Conservation (phyloP, 2,329 filamentous ascomycete genomes). For the Fusarium fujikuroi region DNA sequence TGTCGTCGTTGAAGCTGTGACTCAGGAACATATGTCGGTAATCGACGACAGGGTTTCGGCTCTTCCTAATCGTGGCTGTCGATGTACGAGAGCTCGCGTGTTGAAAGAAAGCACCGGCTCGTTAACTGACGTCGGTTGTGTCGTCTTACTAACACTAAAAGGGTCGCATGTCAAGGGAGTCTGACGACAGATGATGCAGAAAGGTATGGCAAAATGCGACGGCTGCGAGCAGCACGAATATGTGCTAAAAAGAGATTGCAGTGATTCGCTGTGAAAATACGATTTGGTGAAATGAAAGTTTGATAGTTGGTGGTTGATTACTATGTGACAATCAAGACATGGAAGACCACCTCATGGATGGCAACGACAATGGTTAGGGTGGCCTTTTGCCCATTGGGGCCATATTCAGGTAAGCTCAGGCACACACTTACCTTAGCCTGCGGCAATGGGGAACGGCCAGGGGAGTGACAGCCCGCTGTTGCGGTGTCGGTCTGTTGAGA, state of each 20-base stretch:
- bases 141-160: constrained; percentile 39
- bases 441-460: constrained; percentile 8
- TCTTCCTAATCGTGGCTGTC: constrained; percentile 19
- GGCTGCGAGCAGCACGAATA: neutral
- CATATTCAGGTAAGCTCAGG: constrained; percentile 29
- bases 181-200: neutral
- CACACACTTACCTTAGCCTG: constrained; percentile 17
- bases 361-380: constrained; percentile 38
- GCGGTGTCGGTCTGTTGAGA: constrained; percentile 26
- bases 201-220: constrained; percentile 1
- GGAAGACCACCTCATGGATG: neutral
- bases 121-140: constrained; percentile 37
- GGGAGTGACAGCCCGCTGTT: constrained; percentile 19
- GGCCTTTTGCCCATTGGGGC: constrained; percentile 38
- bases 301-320: constrained; percentile 29
- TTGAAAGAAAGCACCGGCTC: constrained; percentile 29
- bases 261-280: neutral
- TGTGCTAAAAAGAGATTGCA: neutral
- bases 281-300: constrained; percentile 6
- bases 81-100: constrained; percentile 23
- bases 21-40: constrained; percentile 5
- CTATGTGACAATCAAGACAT: constrained; percentile 5
- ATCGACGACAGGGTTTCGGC: constrained; percentile 12
- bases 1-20: constrained; percentile 3
- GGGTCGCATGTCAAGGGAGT: constrained; percentile 35